Percentiles rank a stretch among this genome's conserved stretches.
These are phyloP conservation scores for Gardenia jasminoides DNA, from an alignment of 257 asterid species.

Conservation along the genomic window DNA sequence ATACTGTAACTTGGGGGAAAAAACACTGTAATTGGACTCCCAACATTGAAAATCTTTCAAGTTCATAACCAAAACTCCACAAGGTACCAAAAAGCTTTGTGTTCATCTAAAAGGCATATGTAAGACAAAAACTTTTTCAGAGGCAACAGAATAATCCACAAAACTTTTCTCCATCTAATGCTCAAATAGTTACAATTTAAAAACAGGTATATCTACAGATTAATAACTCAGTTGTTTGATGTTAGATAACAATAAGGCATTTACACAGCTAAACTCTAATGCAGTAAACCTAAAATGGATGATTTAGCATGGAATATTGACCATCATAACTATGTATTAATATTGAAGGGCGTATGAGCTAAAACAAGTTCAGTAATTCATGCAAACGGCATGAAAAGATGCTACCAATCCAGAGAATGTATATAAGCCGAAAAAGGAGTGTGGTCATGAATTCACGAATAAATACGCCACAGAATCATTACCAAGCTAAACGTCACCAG, in stretches of 20 bases:
- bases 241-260: neutral
- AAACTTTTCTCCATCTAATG: neutral
- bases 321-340: neutral
- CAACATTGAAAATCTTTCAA: neutral
- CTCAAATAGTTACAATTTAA: neutral
- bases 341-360: neutral
- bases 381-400: neutral
- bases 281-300: neutral
- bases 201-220: neutral
- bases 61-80: neutral
- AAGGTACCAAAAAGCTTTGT: neutral
- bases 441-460: conserved; percentile 10
- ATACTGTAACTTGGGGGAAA: no score
- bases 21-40: neutral
- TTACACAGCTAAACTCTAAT: neutral
- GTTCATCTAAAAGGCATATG: neutral
- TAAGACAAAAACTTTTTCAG: neutral
- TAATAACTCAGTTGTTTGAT: neutral
- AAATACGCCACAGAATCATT: conserved; percentile 27
- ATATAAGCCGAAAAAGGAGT: neutral
- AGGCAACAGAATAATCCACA: neutral
- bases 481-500: conserved; percentile 76
- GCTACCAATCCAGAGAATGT: neutral
- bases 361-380: neutral
- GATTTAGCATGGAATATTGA: neutral